These are phyloP conservation scores for Allomyces macrogynus DNA, from an alignment of 192 early-diverging fungal genomes.

Conservation along the genomic window DNA sequence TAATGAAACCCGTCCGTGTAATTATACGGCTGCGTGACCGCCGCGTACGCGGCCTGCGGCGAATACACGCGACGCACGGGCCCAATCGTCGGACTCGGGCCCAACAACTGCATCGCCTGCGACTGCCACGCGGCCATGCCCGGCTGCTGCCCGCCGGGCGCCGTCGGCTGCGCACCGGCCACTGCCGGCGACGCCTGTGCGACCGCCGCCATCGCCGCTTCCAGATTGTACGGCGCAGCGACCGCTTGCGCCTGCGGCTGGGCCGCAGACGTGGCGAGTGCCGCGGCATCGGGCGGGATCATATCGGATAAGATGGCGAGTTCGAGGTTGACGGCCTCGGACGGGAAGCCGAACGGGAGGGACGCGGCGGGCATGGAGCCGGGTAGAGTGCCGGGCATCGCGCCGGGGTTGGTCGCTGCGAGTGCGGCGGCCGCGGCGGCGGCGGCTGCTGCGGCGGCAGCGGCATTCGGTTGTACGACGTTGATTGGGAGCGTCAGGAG, in stretches of 20 bases:
- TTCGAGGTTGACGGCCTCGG: conserved; percentile 70
- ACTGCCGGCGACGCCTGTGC: conserved; percentile 6
- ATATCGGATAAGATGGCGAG: conserved; percentile 75
- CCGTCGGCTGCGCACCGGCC: conserved; percentile 3
- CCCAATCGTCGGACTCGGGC: neutral
- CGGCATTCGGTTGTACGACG: neutral
- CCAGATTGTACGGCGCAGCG: neutral
- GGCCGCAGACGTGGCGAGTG: conserved; percentile 1
- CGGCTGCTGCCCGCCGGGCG: conserved; percentile 2
- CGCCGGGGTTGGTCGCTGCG: conserved; percentile 2
- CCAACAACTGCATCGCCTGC: conserved; percentile 4
- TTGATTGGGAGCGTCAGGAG: conserved; percentile 1
- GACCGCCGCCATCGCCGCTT: neutral
- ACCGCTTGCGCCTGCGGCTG: neutral
- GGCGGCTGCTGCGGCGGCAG: conserved; percentile 4
- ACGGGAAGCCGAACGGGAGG: conserved; percentile 48
- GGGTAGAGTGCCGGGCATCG: neutral
- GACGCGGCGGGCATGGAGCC: neutral
- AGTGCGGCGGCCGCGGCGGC: conserved; percentile 2
- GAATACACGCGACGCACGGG: conserved; percentile 19
- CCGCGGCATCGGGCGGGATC: conserved; percentile 22
- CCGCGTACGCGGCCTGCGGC: conserved; percentile 52
- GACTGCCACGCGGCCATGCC: conserved; percentile 13
- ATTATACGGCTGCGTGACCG: conserved; percentile 63
- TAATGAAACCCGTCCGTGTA: conserved; percentile 89